phyloP scores from a whole-genome alignment of 345 rosid species.

The Sonneratia alba region DNA sequence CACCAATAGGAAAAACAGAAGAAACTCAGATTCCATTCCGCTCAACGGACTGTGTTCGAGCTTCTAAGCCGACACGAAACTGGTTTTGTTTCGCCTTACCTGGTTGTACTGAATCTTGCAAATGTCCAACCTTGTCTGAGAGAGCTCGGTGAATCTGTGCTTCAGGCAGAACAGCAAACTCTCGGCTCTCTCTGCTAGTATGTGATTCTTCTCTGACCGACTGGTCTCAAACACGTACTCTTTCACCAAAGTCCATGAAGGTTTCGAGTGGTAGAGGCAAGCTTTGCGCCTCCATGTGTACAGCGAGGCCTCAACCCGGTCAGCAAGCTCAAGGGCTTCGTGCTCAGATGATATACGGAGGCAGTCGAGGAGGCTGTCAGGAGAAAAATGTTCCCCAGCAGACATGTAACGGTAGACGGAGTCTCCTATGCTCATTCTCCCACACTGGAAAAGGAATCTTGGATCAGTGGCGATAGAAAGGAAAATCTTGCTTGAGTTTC shows the following conservation, averaged over 20 bases:
- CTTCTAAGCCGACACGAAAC: background rate
- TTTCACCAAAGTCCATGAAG: conserved; percentile 18
- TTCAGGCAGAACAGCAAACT: conserved; percentile 14
- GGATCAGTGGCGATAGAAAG: background rate
- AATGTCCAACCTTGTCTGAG: conserved; percentile 17
- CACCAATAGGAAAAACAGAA: background rate
- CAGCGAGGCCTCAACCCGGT: conserved; percentile 16
- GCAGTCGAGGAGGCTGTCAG: conserved; percentile 11
- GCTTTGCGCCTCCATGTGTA: conserved; percentile 18
- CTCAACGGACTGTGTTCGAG: background rate
- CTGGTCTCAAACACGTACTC: conserved; percentile 5
- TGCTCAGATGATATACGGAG: conserved; percentile 13
- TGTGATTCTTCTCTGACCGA: conserved; percentile 9
- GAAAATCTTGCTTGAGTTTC: background rate
- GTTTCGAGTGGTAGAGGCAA: conserved; percentile 12
- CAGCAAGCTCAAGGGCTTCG: conserved; percentile 15
- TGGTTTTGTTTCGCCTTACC: background rate
- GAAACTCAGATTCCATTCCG: too few species aligned
- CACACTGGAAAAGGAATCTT: conserved; percentile 4
- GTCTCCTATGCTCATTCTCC: conserved; percentile 12
- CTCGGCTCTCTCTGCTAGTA: conserved; percentile 14
- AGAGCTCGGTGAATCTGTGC: conserved; percentile 17
- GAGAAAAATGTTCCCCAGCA: conserved; percentile 7
- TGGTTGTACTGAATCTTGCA: conserved; percentile 19
- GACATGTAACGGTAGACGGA: conserved; percentile 8